These are phyloP conservation scores for Chalara sp. DNA, from an alignment of 2,329 filamentous ascomycete genomes.

Conservation along the genomic window DNA sequence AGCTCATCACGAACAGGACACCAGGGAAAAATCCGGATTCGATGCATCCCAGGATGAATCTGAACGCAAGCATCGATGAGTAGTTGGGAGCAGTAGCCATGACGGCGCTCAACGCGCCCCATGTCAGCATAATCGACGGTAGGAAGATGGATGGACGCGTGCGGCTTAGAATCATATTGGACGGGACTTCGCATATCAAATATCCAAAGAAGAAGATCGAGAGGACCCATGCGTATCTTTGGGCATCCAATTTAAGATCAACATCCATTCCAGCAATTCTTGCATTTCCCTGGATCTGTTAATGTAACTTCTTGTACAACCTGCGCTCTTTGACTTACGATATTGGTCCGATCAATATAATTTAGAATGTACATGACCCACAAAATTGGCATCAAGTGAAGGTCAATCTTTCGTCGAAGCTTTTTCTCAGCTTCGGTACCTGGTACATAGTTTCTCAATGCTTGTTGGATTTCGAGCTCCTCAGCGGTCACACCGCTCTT, in stretches of 20 bases:
- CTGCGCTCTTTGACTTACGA: no score
- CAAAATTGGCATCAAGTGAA: no score
- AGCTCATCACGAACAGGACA: slow-evolving; percentile 34
- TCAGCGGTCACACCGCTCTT: no score
- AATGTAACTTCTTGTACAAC: no score
- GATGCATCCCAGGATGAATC: slow-evolving; percentile 20
- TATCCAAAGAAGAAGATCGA: slow-evolving; percentile 42
- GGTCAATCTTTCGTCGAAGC: no score
- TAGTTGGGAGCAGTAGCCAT: slow-evolving; percentile 44
- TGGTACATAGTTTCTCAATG: no score
- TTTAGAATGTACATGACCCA: no score
- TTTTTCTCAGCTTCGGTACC: no score
- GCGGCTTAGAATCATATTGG: slow-evolving; percentile 37
- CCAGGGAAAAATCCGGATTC: slow-evolving; percentile 24
- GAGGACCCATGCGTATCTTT: slow-evolving; percentile 15
- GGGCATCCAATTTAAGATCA: slow-evolving; percentile 33
- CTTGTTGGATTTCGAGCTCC: no score
- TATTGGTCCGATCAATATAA: no score
- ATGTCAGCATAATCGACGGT: slow-evolving; percentile 34
- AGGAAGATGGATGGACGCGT: slow-evolving; percentile 39
- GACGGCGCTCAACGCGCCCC: slow-evolving; percentile 43
- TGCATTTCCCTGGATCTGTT: slow-evolving; percentile 36
- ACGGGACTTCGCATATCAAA: slow-evolving; percentile 41
- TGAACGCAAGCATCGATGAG: slow-evolving; percentile 34
- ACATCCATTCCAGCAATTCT: slow-evolving; percentile 45